Percentiles rank a stretch among this genome's conserved stretches.
Evolutionary conservation across 2,329 filamentous ascomycete genomes (phyloP).

Genomic region (Stagonosporopsis chrysanthemi): DNA sequence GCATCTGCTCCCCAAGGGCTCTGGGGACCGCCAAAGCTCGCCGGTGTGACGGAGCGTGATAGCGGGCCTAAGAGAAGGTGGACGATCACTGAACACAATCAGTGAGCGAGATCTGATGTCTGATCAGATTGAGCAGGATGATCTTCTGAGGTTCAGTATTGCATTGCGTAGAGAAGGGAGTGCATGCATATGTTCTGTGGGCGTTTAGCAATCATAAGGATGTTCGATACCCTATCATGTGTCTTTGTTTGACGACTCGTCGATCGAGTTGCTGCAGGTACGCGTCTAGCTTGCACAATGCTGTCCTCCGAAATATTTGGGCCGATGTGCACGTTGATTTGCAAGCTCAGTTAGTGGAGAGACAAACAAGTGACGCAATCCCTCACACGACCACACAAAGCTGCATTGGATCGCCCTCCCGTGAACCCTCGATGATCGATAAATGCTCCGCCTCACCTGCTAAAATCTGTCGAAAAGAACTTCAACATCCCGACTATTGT

Average conservation of each 20-base stretch:
- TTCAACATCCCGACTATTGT: not conserved
- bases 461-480: not conserved
- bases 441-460: not conserved
- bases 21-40: conserved; percentile 52
- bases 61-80: conserved; percentile 54
- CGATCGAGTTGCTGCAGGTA: conserved; percentile 16
- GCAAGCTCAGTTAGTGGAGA: not conserved
- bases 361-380: conserved; percentile 14
- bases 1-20: conserved; percentile 46
- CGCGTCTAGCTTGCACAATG: conserved; percentile 9
- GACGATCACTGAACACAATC: conserved; percentile 51
- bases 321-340: not conserved
- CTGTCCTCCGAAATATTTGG: conserved; percentile 6
- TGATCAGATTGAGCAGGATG: not conserved
- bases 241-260: not conserved
- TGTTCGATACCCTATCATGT: conserved; percentile 1
- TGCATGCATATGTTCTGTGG: conserved; percentile 4
- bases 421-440: no score
- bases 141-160: not conserved
- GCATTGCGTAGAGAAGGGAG: not conserved
- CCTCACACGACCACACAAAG: conserved; percentile 14
- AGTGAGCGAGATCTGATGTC: conserved; percentile 11
- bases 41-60: conserved; percentile 47
- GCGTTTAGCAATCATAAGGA: conserved; percentile 11
- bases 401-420: not conserved